A percentile compares a stretch with the other conserved stretches of the same genome.
Conservation (phyloP, 2,329 filamentous ascomycete species). For the Xylaria sp. region DNA sequence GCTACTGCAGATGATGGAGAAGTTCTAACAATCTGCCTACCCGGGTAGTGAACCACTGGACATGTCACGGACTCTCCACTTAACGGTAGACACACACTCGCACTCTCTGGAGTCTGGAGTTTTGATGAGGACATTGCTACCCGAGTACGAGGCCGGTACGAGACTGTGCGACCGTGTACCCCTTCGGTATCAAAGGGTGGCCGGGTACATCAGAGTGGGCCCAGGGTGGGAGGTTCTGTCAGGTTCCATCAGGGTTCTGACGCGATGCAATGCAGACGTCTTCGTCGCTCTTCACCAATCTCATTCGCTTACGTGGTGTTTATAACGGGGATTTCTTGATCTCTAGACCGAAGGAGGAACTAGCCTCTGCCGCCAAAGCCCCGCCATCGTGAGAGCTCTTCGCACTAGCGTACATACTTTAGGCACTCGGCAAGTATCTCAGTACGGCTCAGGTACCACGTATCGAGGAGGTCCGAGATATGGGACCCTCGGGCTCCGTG, state of each 20-base stretch:
- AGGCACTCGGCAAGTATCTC: background rate
- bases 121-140: background rate
- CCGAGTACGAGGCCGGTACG: slow-evolving; percentile 14
- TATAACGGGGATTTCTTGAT: slow-evolving; percentile 10
- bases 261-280: background rate
- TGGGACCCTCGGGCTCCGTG: slow-evolving; percentile 11
- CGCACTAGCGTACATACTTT: background rate
- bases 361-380: background rate
- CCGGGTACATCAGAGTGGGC: background rate
- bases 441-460: background rate
- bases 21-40: background rate
- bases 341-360: background rate
- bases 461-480: slow-evolving; percentile 6
- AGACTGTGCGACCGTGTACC: background rate
- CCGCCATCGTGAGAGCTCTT: background rate
- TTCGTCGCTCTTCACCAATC: slow-evolving; percentile 13
- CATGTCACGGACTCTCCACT: background rate
- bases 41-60: slow-evolving; percentile 1
- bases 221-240: background rate
- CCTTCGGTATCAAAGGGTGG: background rate
- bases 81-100: background rate
- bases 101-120: background rate
- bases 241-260: background rate
- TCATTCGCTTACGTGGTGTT: slow-evolving; percentile 19
- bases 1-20: background rate